Evolutionary conservation across 1,139 yeast genomes (phyloP).

Genomic region (Geotrichum phurueaensis): DNA sequence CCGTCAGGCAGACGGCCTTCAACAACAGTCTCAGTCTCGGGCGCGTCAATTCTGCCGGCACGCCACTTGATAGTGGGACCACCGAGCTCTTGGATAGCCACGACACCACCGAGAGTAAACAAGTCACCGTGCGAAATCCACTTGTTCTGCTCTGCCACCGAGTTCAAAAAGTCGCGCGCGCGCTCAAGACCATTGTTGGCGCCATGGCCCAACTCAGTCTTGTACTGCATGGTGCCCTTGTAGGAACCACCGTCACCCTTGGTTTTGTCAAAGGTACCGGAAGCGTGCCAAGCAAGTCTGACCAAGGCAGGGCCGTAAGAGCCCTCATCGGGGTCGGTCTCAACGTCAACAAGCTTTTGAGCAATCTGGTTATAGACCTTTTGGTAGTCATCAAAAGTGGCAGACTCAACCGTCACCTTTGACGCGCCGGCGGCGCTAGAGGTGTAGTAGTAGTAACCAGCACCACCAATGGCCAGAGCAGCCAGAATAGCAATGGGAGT

Average conservation of each 20-base stretch:
- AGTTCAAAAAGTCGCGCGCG: conserved; percentile 59
- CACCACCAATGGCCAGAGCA: conserved; percentile 18
- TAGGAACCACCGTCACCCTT: conserved; percentile 69
- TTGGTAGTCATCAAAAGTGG: conserved; percentile 57
- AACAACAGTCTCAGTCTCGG: conserved; percentile 47
- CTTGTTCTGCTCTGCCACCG: conserved; percentile 56
- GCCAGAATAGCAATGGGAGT: conserved; percentile 16
- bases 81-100: conserved; percentile 75
- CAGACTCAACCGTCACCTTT: conserved; percentile 26
- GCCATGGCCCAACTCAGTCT: conserved; percentile 59
- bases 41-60: conserved; percentile 64
- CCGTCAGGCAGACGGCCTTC: conserved; percentile 83
- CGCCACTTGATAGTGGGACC: conserved; percentile 89
- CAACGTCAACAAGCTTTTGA: conserved; percentile 59
- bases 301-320: conserved; percentile 65
- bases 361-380: conserved; percentile 78
- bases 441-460: conserved; percentile 18
- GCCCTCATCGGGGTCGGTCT: conserved; percentile 62
- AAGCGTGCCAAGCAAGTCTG: conserved; percentile 71
- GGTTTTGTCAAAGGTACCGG: conserved; percentile 61
- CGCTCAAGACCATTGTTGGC: conserved; percentile 69
- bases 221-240: conserved; percentile 76
- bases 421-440: conserved; percentile 27
- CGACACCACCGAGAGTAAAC: conserved; percentile 83
- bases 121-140: conserved; percentile 85